Evolutionary conservation across 2,329 filamentous ascomycete species (phyloP), one percentile per base, ranked within the genome.

Genomic region (Apiospora saccharicola): DNA sequence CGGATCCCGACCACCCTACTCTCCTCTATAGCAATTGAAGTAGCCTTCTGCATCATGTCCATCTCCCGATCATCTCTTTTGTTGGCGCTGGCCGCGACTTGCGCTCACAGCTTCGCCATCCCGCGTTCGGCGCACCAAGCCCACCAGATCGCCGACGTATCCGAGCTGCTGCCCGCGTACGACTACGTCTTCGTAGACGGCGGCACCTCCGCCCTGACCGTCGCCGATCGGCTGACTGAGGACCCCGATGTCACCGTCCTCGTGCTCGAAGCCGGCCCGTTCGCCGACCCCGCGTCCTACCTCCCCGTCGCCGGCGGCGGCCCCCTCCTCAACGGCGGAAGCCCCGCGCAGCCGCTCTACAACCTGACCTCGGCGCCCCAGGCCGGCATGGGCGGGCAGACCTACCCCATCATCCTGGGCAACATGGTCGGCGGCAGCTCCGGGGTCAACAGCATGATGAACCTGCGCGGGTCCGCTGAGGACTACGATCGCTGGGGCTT

Each of bases 401-500:
- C 73, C 4, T 74, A 75, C 6, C 70, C 73, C 0, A 76, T 80
- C n/a, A 14, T 73, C 4, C 69, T 75, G 16, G 78, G 78, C 14
- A 77, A 79, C 14, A 34, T 80, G 4, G 77, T 79, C 10, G 78
- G 78, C 5, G 78, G 78, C 2, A 78, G 78, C 68, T 80, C 78
- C 0, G 77, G 77, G 7, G 78, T 79, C 53, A 80, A 79, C 41
- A 78, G 78, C 1, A 79, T 80, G 78, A 78, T 78, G 77, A 77
- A 77, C 2, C 75, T 79, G 22, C 74, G 78, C 53, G 78, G 73
- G 6, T 78, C 77, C 0, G 77, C 77, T 0, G 77, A 79, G 30
- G 78, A 80, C 68, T 80, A 83, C 64, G 77, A 82, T 69, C 77
- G 79, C 26, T 83, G 81, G 81, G 79, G 78, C 0, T 74, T 74